A percentile compares a stretch with the other conserved stretches of the same genome.
phyloP scores from a whole-genome alignment of 176 grass and related monocot species.

The Oryza glaberrima region DNA sequence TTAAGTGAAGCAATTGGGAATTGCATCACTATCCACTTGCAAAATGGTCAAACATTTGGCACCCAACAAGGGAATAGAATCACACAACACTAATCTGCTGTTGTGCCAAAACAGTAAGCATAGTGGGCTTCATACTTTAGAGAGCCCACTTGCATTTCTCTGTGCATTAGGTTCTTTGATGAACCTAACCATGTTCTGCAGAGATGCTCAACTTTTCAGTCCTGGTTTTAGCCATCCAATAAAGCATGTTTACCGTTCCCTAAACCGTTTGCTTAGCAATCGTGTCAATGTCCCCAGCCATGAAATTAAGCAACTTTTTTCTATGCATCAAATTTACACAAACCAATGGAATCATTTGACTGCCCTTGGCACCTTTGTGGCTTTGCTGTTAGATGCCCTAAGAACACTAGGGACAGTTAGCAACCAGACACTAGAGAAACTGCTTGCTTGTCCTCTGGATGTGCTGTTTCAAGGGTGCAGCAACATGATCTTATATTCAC shows the following conservation, averaged over 20 bases:
- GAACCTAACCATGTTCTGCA: constrained; percentile 37
- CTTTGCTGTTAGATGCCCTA: constrained; percentile 18
- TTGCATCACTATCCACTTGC: constrained; percentile 24
- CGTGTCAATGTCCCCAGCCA: neutral
- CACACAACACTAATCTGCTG: neutral
- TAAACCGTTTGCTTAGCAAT: constrained; percentile 19
- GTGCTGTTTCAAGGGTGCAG: constrained; percentile 31
- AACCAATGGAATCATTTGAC: constrained; percentile 47
- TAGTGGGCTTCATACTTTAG: constrained; percentile 6
- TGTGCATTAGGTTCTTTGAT: constrained; percentile 15
- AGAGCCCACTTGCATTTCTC: constrained; percentile 39
- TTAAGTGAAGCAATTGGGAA: constrained; percentile 25
- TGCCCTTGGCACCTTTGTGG: constrained; percentile 19
- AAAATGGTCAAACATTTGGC: neutral
- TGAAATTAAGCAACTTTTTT: neutral
- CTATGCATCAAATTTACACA: neutral
- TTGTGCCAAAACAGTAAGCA: neutral
- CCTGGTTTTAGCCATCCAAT: constrained; percentile 13
- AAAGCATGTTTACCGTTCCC: constrained; percentile 35
- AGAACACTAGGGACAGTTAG: constrained; percentile 18
- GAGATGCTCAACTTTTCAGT: constrained; percentile 1
- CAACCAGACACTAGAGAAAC: constrained; percentile 33
- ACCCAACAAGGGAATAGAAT: constrained; percentile 4
- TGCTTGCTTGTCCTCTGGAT: constrained; percentile 48
- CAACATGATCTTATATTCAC: constrained; percentile 22